These are phyloP conservation scores for Inga leiocalycina DNA, from an alignment of 306 rosid species.

Conservation along the genomic window DNA sequence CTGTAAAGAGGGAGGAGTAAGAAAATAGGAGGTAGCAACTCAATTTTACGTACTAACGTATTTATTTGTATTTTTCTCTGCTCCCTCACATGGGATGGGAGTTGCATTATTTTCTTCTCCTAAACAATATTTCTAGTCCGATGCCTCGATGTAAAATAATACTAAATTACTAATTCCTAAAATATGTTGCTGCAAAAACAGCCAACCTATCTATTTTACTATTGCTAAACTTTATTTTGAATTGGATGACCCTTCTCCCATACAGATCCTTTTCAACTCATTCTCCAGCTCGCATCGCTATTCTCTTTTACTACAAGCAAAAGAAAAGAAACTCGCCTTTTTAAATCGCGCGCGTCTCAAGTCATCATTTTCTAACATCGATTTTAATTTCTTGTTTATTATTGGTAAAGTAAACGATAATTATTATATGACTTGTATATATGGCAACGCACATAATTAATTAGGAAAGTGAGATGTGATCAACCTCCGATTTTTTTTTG, in stretches of 20 bases:
- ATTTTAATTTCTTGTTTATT: background rate
- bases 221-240: background rate
- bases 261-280: background rate
- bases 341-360: background rate
- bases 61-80: background rate
- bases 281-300: background rate
- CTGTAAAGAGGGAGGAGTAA: background rate
- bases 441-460: background rate
- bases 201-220: background rate
- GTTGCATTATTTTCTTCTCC: background rate
- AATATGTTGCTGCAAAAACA: background rate
- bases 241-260: background rate
- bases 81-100: slow-evolving; percentile 13
- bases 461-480: background rate
- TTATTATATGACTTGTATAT: background rate
- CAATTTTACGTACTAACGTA: background rate
- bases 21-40: background rate
- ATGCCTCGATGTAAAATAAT: background rate
- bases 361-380: background rate
- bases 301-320: background rate
- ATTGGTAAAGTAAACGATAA: background rate
- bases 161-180: background rate
- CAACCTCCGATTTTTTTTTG: background rate
- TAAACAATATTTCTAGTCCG: background rate
- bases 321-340: background rate